Evolutionary conservation across 176 grass and related monocot genomes (phyloP), one percentile per base, ranked within the genome.

Genomic region (Urochloa ruziziensis): DNA sequence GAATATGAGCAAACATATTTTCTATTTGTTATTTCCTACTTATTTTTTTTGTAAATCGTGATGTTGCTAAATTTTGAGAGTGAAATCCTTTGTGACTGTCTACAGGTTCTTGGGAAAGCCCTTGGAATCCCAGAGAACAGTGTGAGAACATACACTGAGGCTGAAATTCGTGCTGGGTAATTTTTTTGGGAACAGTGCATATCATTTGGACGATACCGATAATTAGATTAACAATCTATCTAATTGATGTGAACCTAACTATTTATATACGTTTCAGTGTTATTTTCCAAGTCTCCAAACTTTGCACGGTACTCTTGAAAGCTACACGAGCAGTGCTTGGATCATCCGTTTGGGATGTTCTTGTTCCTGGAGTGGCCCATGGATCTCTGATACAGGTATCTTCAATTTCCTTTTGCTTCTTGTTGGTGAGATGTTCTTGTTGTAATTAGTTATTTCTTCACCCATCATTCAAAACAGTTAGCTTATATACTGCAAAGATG

Each of bases 101-200:
- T 89, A n/a, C 53, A 98, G 96, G 82, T 83, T 81, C 85, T 98
- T 71, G 96, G 96, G 74, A 91, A 91, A 78, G 89, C 92, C 59
- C 92, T 98, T 82, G 96, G 92, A 95, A 93, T 98, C 74, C 86
- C 91, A 84, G 92, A 95, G 72, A 94, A 93, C 87, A 98, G 79
- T 86, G 86, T 95, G 30, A 98, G 84, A 75, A 98, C 96, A 49
- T 98, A 93, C 53, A 90, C 96, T 30, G 95, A 98, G 85, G 96
- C 96, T 75, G 96, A 98, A 94, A 98, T 98, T 84, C 96, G 96
- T 82, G 78, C 96, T 80, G 86, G 96, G 96, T 98, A 98, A 82
- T 43, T 35, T 76, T 73, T 80, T 63, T 57, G 17, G 17, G 29
- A 77, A 58, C 25, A 37, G 3, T 35, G 28, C 46, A 25, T 30